Evolutionary conservation across 2,329 filamentous ascomycete genomes (phyloP), one percentile per base, ranked within the genome.

Genomic region (Calonectria crousiana): DNA sequence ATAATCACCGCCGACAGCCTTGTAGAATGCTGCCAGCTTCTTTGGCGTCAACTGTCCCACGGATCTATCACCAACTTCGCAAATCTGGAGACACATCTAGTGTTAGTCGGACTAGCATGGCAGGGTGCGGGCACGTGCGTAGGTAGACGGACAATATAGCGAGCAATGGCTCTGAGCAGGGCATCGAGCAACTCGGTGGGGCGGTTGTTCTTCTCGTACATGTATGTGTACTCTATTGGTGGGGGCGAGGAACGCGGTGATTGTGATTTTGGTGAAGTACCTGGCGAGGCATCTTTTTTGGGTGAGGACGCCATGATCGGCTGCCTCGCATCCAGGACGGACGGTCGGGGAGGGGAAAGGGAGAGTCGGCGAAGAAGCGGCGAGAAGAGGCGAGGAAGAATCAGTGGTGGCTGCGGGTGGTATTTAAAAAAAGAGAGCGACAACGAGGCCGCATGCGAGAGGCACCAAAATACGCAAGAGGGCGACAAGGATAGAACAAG

Each of bases 11-110:
- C 94, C 94, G 20, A 95, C 93, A 34, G 89, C 87, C 81, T 91
- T 92, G 85, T 96, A 96, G 82, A 95, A 96, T 49, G 90, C 88
- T n/a, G 94, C 93, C 52, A 96, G 86, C 82, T 95, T 95, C 67
- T 89, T 85, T 0, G 94, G 93, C 8, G 90, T 94, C 47, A 94
- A 84, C 65, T 87, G 83, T 51, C 84, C 84, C 28, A 88, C 86
- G 34, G 87, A 86, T 78, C 85, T 89, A 82, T 93, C 91, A 71
- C 91, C 92, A 74, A 94, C 85, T 65, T 92, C 85, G 60, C 86
- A 83, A 64, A 88, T 87, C 92, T 94, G 58, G 67, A 30, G 58
- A 74, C 58, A 49, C 34, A 53, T 66, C n/a, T 14, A 10, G 51
- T 58, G 75, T 81, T 71, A 80, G 79, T 67, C 51, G 30, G 41